Evolutionary conservation across 208 protist species (phyloP), one percentile per base, ranked within the genome.

Genomic region (Acanthamoeba royreba): DNA sequence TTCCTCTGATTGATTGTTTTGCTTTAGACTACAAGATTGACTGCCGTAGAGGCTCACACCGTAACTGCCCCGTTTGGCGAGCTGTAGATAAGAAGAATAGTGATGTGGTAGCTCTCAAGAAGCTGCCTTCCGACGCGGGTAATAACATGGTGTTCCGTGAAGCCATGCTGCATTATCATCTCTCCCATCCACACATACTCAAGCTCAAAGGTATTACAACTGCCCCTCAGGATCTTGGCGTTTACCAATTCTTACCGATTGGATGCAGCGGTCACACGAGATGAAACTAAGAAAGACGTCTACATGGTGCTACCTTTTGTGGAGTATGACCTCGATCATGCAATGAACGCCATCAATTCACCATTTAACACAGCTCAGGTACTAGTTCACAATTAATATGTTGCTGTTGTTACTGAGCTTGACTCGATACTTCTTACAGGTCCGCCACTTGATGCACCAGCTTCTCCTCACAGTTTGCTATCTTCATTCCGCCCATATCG

Each of bases 281-380:
- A 81, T 22, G 69, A 49, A 31, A 49, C 33, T 7, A 81, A 43
- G 40, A 81, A 81, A 13, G 38, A 81, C 11, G 33, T 49, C 0
- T 81, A 81, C 42, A 81, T 81, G 69, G 81, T 88, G 25, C 81
- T 88, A 15, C 81, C 81, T 22, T 88, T 88, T 7, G 42, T 88
- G 28, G 49, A 88, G 49, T 88, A 88, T 43, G 81, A 88, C 43
- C 46, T 88, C 28, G 81, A 88, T 15, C 49, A 88, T 47, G 49
- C 49, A 8, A 55, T 63, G 46, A 61, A 63, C 33, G 46, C 46
- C n/a, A 55, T 63, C 43, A 88, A 55, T 17, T 45, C 66, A 17
- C 66, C 69, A 4, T 47, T 81, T 42, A 81, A 81, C 40, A 31
- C 40, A 1, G 69, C 33, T 25, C 69, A 81, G 69, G 69, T 81